Evolutionary conservation across 1,139 yeast genomes (phyloP), one percentile per base, ranked within the genome.

Genomic region (Scheffersomyces parashehatae): DNA sequence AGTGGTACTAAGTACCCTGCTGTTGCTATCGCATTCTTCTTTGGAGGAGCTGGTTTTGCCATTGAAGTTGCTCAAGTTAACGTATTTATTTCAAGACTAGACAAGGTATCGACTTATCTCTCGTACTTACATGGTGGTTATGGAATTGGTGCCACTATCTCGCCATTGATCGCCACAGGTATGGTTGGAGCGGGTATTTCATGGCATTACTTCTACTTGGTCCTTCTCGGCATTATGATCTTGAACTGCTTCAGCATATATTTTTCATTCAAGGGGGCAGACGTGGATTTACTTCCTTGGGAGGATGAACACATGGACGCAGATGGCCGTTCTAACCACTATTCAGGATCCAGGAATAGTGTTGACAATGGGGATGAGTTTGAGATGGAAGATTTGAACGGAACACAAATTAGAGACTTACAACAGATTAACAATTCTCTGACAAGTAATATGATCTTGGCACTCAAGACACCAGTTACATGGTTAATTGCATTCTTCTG

Each of bases 41-140:
- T 81, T 50, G 83, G 83, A 2, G 88, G 88, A 0, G 55, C 79
- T 37, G 89, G 88, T 0, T 58, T 70, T 30, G 88, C 86, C 1
- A 61, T 71, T 12, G 72, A 76, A 2, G 67, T 79, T 30, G 75
- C 85, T 4, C 83, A 81, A 46, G 71, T 75, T 46, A 83, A 83
- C 53, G 71, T 81, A 11, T 82, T 81, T 48, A 55, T 82, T 12
- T 70, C 83, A 4, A 63, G 77, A 39, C 64, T 82, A 40, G 71
- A 76, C 35, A 71, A 73, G 29, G 71, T 76, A 32, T 70, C 81
- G 12, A 73, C 68, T 35, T 73, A 75, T 43, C 61, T 83, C 44
- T 82, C 87, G 0, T 62, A 68, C 29, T 68, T 73, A 49, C 88
- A 83, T 60, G 87, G 84, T 0, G 59, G 67, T n/a, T 83, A 83